Base-by-base conservation (phyloP, 2,329 filamentous ascomycete species). In the Trichoderma atrobrunneum region DNA sequence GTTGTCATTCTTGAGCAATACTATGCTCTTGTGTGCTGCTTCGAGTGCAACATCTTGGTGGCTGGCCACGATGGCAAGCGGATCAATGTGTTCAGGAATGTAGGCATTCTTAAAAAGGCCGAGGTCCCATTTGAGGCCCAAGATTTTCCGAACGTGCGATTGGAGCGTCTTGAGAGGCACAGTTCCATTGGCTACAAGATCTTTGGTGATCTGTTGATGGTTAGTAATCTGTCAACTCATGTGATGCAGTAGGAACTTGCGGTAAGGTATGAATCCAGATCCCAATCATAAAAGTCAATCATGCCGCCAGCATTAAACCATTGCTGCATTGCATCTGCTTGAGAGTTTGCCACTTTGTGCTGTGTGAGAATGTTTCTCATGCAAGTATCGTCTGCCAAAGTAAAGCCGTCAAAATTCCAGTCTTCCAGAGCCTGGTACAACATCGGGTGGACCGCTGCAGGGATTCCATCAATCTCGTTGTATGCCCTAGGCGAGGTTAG, bases 241-340 rank as follows among this genome's bases (percentile, higher is more conserved):
- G 28, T 4, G 26, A 11, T 1, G 2, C 32, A 3, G 7, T 26
- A 2, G 1, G n/a, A 6, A 24, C 65, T 54, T 64, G 56, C 71
- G 5, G 30, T 70, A 3, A 72, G 8, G 6, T 72, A 64, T 8
- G 66, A 70, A 7, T 72, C 66, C 18, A 72, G n/a, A 11, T 63
- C 59, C 18, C 54, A 72, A 26, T 72, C 71, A 14, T 72, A 72
- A 48, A 64, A 72, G 59, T 72, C 71, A 21, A 72, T 72, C 60
- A 70, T 70, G 2, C 71, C 71, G 11, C 71, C 71, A 16, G 71
- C 71, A 32, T 72, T 72, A 26, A 64, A 72, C 71, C 71, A 72
- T 51, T 72, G 71, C n/a, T 57, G 43, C 34, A 72, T 63, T 10
- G 71, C 67, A 21, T 72, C 71, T 1, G 71, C 71, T 54, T 72